These are phyloP conservation scores for Sarocladiaceae sp. DNA, from an alignment of 2,329 filamentous ascomycete genomes.

Conservation along the genomic window DNA sequence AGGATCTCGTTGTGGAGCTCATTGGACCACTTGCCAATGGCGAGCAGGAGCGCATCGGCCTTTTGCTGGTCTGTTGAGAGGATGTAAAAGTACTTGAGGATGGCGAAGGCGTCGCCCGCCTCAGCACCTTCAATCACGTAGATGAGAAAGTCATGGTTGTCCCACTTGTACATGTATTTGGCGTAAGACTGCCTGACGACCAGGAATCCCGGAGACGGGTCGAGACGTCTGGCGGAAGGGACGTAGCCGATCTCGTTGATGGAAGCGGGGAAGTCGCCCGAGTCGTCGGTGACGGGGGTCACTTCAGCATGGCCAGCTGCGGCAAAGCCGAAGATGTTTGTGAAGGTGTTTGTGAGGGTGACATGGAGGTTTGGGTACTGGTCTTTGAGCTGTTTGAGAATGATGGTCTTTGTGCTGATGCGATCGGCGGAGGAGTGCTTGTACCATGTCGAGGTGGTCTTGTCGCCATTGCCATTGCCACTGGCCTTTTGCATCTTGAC, in stretches of 20 bases:
- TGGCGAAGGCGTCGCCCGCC: slow-evolving; percentile 24
- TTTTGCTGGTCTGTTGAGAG: slow-evolving; percentile 24
- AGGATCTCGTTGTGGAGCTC: slow-evolving; percentile 59
- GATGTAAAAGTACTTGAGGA: slow-evolving; percentile 30
- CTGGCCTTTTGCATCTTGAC: slow-evolving; percentile 1
- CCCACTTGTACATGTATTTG: slow-evolving; percentile 38
- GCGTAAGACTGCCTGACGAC: background rate
- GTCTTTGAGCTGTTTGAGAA: slow-evolving; percentile 31
- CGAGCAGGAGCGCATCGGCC: slow-evolving; percentile 46
- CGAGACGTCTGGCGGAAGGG: slow-evolving; percentile 33
- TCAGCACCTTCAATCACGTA: slow-evolving; percentile 37
- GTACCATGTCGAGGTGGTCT: slow-evolving; percentile 18
- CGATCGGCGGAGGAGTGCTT: slow-evolving; percentile 33
- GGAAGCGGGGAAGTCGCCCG: slow-evolving; percentile 25
- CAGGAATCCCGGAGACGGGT: slow-evolving; percentile 26
- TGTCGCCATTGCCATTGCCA: background rate
- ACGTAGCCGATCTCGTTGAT: slow-evolving; percentile 32
- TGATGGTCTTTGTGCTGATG: slow-evolving; percentile 35
- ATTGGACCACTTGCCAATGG: slow-evolving; percentile 46
- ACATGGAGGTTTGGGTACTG: slow-evolving; percentile 38
- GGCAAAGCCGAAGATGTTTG: slow-evolving; percentile 36
- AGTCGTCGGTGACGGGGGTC: slow-evolving; percentile 21
- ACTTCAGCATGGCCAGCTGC: slow-evolving; percentile 30
- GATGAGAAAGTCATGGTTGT: slow-evolving; percentile 34
- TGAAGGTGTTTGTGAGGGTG: slow-evolving; percentile 29